Evolutionary conservation across 306 rosid species (phyloP).

Genomic region (Rubus parviflorus): DNA sequence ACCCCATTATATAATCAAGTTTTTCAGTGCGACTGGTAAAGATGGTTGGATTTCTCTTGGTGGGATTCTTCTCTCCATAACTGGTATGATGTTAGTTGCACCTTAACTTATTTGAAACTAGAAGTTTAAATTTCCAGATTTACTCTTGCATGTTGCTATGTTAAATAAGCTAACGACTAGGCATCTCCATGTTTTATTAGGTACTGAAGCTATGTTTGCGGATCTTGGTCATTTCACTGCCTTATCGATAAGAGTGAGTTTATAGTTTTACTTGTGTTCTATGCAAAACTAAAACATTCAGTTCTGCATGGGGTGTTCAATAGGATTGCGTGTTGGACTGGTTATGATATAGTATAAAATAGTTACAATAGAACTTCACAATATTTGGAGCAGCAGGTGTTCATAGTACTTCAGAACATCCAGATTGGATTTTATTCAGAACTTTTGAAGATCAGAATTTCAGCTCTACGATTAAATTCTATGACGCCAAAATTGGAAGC

Average conservation of each 20-base stretch:
- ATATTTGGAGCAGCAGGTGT: neutral
- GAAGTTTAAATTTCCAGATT: neutral
- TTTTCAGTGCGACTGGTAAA: conserved; percentile 65
- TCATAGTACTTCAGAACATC: neutral
- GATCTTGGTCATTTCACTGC: conserved; percentile 96
- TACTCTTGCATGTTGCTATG: neutral
- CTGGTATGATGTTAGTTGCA: conserved; percentile 53
- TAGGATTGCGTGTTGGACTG: neutral
- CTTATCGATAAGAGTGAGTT: conserved; percentile 72
- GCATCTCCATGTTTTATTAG: conserved; percentile 39
- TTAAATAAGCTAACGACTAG: conserved; percentile 13
- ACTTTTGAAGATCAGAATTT: neutral
- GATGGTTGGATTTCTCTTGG: conserved; percentile 91
- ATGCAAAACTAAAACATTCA: neutral
- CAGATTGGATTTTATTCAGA: neutral
- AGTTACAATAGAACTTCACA: neutral
- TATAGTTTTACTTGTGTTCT: conserved; percentile 16
- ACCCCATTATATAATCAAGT: conserved; percentile 68
- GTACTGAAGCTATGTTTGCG: conserved; percentile 92
- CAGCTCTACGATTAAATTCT: neutral
- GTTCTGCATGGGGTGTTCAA: neutral
- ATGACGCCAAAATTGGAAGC: neutral
- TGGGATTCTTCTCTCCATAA: conserved; percentile 76
- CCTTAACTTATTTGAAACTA: conserved; percentile 15
- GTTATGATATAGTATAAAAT: neutral